Evolutionary conservation across 805 yeast species (phyloP).

Genomic region (Saccharomycopsis vini): DNA sequence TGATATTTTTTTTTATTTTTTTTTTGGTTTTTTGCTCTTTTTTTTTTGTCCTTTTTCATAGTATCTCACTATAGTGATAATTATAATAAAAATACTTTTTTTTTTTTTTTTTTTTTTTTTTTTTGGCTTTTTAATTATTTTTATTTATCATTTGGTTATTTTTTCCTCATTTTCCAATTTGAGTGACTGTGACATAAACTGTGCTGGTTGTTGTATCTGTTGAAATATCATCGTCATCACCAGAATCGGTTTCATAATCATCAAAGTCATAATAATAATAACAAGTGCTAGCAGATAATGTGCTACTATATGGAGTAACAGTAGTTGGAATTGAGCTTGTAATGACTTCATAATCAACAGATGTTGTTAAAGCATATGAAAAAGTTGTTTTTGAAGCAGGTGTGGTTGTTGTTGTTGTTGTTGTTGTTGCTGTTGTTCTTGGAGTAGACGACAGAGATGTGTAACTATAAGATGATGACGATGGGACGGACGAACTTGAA

Average conservation of each 20-base stretch:
- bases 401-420: not conserved
- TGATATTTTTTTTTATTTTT: too few relatives aligned
- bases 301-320: slow-evolving; percentile 10
- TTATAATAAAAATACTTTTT: not conserved
- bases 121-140: too few relatives aligned
- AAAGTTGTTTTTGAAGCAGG: not conserved
- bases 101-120: slow-evolving; percentile 7
- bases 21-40: too few relatives aligned
- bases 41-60: too few relatives aligned
- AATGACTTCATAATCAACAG: slow-evolving; percentile 8
- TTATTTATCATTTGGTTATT: not conserved
- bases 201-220: slow-evolving; percentile 12
- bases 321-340: slow-evolving; percentile 4
- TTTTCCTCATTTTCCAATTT: slow-evolving; percentile 3
- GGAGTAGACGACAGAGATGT: not conserved
- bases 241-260: slow-evolving; percentile 5
- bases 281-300: slow-evolving; percentile 11
- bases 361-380: not conserved
- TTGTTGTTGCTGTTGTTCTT: not conserved
- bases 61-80: too few relatives aligned
- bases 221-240: not conserved
- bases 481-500: not conserved
- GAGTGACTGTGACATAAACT: slow-evolving; percentile 6
- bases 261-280: slow-evolving; percentile 16
- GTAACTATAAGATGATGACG: not conserved